Base-by-base conservation (phyloP, 768 basidiomycete genomes). In the Lyophyllum semitale region DNA sequence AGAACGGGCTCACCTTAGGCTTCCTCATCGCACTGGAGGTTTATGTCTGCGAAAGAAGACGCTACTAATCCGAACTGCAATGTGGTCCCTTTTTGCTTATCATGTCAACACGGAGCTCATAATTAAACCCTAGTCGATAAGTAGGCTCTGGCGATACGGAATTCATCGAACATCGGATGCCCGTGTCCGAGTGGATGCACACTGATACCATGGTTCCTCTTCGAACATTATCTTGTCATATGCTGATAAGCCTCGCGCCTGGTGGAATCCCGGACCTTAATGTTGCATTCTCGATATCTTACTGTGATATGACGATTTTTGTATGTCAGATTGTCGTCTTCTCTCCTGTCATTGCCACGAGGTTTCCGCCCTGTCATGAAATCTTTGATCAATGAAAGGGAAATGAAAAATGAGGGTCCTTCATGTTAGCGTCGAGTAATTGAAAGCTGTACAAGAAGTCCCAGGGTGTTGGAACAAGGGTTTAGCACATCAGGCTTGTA, bases 401-500 rank as follows among this genome's bases (percentile, higher is more conserved):
- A 38, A 47, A 51, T 37, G 33, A 29, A 51, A 45, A 54, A 46
- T 6, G 44, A 51, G 50, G 53, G 12, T 27, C 48, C 26, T 51
- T 58, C 20, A 38, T 38, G 17, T 38, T 18, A 9, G 9, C 32
- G 38, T 46, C 25, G 17, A 22, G 37, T 38, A 38, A 48, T 33
- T 26, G n/a, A 35, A 51, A 51, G 57, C 53, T 58, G 40, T 58
- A 38, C 44, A 57, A 25, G 44, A 54, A 50, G 44, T 45, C 30
- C n/a, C 47, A 32, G 37, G 37, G 25, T 25, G 25, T 12, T 20
- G 32, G 47, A 43, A 41, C 20, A 51, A 30, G 54, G 30, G 53
- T 42, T 48, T 9, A 8, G 43, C 22, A 18, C 17, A 33, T 22
- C 38, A 35, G 22, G 40, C 17, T 3, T 26, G 18, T n/a, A 15